phyloP scores from a whole-genome alignment of 805 yeast genomes.

The Candida multigemmis region DNA sequence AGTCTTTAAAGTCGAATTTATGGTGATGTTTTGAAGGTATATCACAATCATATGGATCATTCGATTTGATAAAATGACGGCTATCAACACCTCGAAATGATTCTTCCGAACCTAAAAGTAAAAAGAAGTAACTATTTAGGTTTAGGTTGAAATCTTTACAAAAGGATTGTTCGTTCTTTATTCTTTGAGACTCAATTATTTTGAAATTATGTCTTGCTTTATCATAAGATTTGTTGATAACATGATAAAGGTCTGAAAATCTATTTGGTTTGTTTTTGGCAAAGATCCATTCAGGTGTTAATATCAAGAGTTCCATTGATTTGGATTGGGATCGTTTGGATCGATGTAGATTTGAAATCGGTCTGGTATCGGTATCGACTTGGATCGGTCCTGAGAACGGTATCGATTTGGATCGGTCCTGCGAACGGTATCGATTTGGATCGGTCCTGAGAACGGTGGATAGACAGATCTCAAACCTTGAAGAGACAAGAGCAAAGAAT shows the following conservation, averaged over 20 bases:
- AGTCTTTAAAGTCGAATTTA: conserved; percentile 11
- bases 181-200: conserved; percentile 32
- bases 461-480: too few relatives aligned
- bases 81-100: conserved; percentile 13
- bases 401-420: too few relatives aligned
- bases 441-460: too few relatives aligned
- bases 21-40: conserved; percentile 11
- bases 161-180: conserved; percentile 15
- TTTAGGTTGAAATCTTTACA: conserved; percentile 16
- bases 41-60: conserved; percentile 15
- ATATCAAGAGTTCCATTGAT: conserved; percentile 13
- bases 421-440: too few relatives aligned
- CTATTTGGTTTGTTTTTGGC: conserved; percentile 1
- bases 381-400: too few relatives aligned
- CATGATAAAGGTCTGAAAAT: conserved; percentile 8
- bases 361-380: too few relatives aligned
- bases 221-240: conserved; percentile 44
- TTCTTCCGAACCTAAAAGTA: conserved; percentile 18
- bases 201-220: conserved; percentile 36
- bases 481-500: too few relatives aligned
- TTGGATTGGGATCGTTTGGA: too few relatives aligned
- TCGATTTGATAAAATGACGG: conserved; percentile 10
- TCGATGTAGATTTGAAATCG: too few relatives aligned
- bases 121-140: conserved; percentile 8
- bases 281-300: conserved; percentile 15